phyloP scores from a whole-genome alignment of 371 early-diverging fungal genomes.

The Choanephora cucurbitarum region DNA sequence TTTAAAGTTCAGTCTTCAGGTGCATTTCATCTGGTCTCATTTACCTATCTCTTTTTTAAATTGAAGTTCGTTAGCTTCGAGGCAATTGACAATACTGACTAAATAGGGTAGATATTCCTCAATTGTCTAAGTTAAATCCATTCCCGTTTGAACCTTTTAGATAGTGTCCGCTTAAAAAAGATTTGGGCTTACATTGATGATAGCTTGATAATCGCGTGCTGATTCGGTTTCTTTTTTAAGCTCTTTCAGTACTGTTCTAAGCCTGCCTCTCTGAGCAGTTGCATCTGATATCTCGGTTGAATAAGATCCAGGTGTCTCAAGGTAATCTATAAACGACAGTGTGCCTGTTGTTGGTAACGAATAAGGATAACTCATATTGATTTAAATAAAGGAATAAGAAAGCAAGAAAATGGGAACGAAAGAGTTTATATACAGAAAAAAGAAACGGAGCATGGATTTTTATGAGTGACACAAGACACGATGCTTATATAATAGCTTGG shows the following conservation, averaged over 20 bases:
- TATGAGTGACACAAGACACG: conserved; percentile 10
- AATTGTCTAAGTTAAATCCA: too few relatives aligned
- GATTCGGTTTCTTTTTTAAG: conserved; percentile 55
- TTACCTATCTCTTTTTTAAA: conserved; percentile 46
- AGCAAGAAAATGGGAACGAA: background rate
- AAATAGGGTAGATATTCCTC: conserved; percentile 68
- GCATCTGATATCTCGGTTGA: conserved; percentile 62
- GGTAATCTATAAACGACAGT: conserved; percentile 60
- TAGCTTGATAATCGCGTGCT: conserved; percentile 53
- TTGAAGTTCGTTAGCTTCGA: conserved; percentile 51
- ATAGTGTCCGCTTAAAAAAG: too few relatives aligned
- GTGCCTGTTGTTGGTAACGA: conserved; percentile 64
- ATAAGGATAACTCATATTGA: conserved; percentile 58
- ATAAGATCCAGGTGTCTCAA: conserved; percentile 41
- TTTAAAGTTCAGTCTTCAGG: background rate
- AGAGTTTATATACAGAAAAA: too few relatives aligned
- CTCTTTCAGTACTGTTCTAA: conserved; percentile 58
- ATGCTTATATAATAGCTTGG: conserved; percentile 43
- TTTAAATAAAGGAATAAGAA: background rate
- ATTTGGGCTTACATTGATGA: conserved; percentile 39
- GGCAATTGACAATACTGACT: conserved; percentile 53
- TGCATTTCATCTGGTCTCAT: too few relatives aligned
- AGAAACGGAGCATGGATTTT: too few relatives aligned
- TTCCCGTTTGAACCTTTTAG: too few relatives aligned
- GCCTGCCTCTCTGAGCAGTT: conserved; percentile 61